Conservation (phyloP, 345 rosid species). For the Cochlearia excelsa region DNA sequence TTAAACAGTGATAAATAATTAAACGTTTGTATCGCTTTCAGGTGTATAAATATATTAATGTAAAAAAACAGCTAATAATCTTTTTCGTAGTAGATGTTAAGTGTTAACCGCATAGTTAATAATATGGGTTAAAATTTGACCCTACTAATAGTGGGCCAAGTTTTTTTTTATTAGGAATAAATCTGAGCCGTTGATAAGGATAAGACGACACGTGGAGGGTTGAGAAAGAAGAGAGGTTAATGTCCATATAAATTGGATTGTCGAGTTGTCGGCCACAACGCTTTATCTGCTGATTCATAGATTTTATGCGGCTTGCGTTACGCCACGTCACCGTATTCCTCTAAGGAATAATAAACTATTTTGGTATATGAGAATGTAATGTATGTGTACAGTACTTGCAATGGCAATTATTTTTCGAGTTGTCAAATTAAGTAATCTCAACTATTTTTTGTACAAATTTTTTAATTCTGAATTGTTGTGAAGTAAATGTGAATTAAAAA, state of each 20-base stretch:
- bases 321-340: slow-evolving; percentile 27
- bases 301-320: slow-evolving; percentile 24
- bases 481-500: no score
- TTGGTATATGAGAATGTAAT: slow-evolving; percentile 19
- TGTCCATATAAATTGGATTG: slow-evolving; percentile 57
- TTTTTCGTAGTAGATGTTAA: no score
- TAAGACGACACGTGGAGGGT: slow-evolving; percentile 48
- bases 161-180: neutral
- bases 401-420: slow-evolving; percentile 18
- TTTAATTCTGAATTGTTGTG: no score
- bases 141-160: slow-evolving; percentile 19
- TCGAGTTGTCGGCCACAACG: slow-evolving; percentile 83
- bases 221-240: slow-evolving; percentile 19
- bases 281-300: slow-evolving; percentile 45
- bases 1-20: slow-evolving; percentile 11
- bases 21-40: slow-evolving; percentile 11
- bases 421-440: slow-evolving; percentile 6
- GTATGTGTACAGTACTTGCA: slow-evolving; percentile 27
- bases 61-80: no score
- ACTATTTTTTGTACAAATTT: neutral
- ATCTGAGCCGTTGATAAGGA: slow-evolving; percentile 32
- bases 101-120: no score
- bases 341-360: slow-evolving; percentile 7
- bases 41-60: neutral
- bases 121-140: neutral